Evolutionary conservation across 139 green algal species (phyloP), one percentile per base, ranked within the genome.

Genomic region (Chlamydomonas sp.): DNA sequence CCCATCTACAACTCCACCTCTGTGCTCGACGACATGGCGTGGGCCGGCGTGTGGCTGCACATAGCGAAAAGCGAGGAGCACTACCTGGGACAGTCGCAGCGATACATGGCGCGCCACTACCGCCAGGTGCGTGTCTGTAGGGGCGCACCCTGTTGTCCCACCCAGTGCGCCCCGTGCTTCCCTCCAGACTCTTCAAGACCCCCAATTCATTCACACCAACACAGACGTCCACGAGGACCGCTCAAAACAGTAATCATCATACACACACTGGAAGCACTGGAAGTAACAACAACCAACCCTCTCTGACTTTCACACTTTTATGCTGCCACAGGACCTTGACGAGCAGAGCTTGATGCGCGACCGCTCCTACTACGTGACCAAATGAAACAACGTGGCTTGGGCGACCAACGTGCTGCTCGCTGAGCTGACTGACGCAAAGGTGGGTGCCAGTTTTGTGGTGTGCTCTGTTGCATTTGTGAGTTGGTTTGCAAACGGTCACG

Each of bases 321-420:
- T n/a, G n/a, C n/a, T n/a, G n/a, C n/a, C n/a, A n/a, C n/a, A 69
- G 35, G 62, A 69, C 34, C 54, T 69, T 37, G 57, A 28, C 26
- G 8, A 33, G 10, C 22, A 54, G 13, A 60, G 36, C 22, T 37
- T 67, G 68, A 3, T 48, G 22, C 22, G 30, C 28, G 68, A 73
- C 37, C 54, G 54, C 16, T 22, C 2, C 37, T 73, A 67, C 54
- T 73, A 73, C 37, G 6, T 54, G 22, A 29, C 35, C 8, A 38
- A 36, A 35, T 73, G 68, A 57, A 59, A 73, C 68, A 73, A 73
- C 54, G 5, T 73, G 3, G 54, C 68, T 2, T 73, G 68, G 68
- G 54, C 37, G 2, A 57, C 54, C 54, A 73, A 73, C 57, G 22
- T 43, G n/a, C 5, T 73, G 68, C 68, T 73, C 35, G 34, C 36